Evolutionary conservation across 1,139 yeast species (phyloP), one percentile per base, ranked within the genome.

Genomic region (Yamadazyma mexicana): DNA sequence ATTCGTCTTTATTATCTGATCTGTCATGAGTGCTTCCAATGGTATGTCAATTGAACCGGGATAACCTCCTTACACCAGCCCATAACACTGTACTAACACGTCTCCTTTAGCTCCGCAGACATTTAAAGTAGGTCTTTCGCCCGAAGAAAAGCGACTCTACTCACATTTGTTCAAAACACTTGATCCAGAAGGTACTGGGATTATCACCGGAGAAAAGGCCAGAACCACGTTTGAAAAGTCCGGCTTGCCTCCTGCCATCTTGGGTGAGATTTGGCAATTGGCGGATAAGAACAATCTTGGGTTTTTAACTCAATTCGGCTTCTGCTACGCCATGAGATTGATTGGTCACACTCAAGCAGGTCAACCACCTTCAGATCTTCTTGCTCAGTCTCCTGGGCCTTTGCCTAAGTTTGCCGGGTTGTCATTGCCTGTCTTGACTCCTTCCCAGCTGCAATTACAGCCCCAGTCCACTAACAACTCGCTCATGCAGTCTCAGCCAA

Each of bases 241-340:
- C 2, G 95, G 95, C 1, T 73, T 92, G 40, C 83, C 95, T 6
- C 84, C 95, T 2, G 73, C 81, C 15, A 68, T 79, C 28, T 69
- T 92, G 38, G 96, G 97, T 4, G 95, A 89, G 60, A 83, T 94
- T 45, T 94, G 98, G 98, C 94, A 87, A 59, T 60, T 86, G 34
- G 91, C 96, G 12, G 99, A 92, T 64, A 75, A 78, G 15, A 83
- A 81, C 46, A 89, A 88, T 63, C 75, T 82, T 50, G 99, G 98
- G 0, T 87, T 84, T 58, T 71, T 94, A 50, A 84, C 87, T 50
- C 89, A 83, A 56, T 73, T 77, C 47, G 92, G 92, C 18, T 94
- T 94, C 63, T 79, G 87, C 47, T 75, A 81, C 41, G 96, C 97
- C 22, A 75, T 92, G 79, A 77, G 99, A 59, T 69, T 88, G 51